phyloP scores from a whole-genome alignment of 192 early-diverging fungal genomes.

The Coemansia sp. region DNA sequence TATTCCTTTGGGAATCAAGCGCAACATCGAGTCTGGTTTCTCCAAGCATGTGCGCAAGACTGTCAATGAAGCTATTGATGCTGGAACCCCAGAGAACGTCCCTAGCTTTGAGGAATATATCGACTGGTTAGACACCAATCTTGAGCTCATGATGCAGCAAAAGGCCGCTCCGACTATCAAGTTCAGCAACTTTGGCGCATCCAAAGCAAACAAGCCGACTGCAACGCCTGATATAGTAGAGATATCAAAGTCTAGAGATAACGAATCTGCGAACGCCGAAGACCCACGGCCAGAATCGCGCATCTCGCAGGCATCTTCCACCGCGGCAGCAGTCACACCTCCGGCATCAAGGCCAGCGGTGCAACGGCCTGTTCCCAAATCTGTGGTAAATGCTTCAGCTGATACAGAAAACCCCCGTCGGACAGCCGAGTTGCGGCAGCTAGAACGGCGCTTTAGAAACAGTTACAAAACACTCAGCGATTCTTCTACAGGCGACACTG shows the following conservation, averaged over 20 bases:
- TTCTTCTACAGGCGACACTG: conserved; percentile 4
- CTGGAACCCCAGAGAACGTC: conserved; percentile 13
- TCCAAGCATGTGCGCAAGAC: conserved; percentile 35
- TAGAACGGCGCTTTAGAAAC: conserved; percentile 50
- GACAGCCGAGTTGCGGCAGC: conserved; percentile 35
- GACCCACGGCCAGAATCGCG: neutral
- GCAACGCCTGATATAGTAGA: neutral
- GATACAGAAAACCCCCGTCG: conserved; percentile 20
- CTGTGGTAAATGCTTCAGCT: neutral
- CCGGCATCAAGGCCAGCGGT: conserved; percentile 29
- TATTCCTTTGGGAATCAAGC: conserved; percentile 45
- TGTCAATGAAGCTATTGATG: conserved; percentile 18
- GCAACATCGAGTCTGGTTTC: conserved; percentile 46
- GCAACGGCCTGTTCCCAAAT: conserved; percentile 19
- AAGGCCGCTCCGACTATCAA: conserved; percentile 61
- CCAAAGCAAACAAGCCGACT: neutral
- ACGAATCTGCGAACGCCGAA: neutral
- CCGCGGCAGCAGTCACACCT: conserved; percentile 6
- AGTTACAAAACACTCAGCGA: conserved; percentile 25
- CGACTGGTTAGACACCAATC: conserved; percentile 63
- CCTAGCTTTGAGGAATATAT: conserved; percentile 37
- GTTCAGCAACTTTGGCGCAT: conserved; percentile 41
- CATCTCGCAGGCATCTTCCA: neutral
- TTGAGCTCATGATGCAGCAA: conserved; percentile 64
- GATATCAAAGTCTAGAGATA: neutral